phyloP scores from a whole-genome alignment of 768 basidiomycete genomes.

The Kwoniella heveanensis region DNA sequence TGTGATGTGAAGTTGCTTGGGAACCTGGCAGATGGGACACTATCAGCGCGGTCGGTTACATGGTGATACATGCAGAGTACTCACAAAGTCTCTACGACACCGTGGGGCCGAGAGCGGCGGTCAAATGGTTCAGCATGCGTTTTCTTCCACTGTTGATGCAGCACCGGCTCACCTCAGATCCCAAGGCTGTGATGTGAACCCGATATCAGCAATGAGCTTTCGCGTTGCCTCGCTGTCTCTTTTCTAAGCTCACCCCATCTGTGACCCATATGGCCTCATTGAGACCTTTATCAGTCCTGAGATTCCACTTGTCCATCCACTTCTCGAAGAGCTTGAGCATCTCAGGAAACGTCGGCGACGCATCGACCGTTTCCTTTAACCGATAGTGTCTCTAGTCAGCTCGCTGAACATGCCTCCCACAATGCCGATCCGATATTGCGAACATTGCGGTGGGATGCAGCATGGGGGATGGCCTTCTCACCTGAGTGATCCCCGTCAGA shows the following conservation, averaged over 20 bases:
- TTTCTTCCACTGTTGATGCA: not conserved
- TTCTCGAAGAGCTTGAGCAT: slow-evolving; percentile 66
- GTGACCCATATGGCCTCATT: slow-evolving; percentile 52
- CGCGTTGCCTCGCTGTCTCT: not conserved
- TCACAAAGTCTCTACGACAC: slow-evolving; percentile 53
- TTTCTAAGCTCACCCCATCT: slow-evolving; percentile 46
- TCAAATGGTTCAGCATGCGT: slow-evolving; percentile 15
- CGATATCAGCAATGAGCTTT: not conserved
- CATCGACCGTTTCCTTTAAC: slow-evolving; percentile 73
- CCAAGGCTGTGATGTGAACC: slow-evolving; percentile 44
- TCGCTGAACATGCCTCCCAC: too few relatives aligned
- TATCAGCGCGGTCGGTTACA: slow-evolving; percentile 1
- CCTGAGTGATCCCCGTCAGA: slow-evolving; percentile 91
- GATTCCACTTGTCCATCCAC: slow-evolving; percentile 71
- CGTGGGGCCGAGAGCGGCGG: too few relatives aligned
- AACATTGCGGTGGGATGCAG: too few relatives aligned
- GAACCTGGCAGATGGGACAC: slow-evolving; percentile 31
- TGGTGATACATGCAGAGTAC: slow-evolving; percentile 1
- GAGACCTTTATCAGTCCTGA: slow-evolving; percentile 59
- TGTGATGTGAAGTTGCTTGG: slow-evolving; percentile 55
- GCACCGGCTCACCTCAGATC: slow-evolving; percentile 41
- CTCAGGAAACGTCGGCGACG: slow-evolving; percentile 72
- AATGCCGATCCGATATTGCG: too few relatives aligned
- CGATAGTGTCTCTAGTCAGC: not conserved
- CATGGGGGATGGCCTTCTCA: slow-evolving; percentile 57